Conservation (phyloP, 495 filamentous ascomycete species). For the Pseudotulostoma volvatum region DNA sequence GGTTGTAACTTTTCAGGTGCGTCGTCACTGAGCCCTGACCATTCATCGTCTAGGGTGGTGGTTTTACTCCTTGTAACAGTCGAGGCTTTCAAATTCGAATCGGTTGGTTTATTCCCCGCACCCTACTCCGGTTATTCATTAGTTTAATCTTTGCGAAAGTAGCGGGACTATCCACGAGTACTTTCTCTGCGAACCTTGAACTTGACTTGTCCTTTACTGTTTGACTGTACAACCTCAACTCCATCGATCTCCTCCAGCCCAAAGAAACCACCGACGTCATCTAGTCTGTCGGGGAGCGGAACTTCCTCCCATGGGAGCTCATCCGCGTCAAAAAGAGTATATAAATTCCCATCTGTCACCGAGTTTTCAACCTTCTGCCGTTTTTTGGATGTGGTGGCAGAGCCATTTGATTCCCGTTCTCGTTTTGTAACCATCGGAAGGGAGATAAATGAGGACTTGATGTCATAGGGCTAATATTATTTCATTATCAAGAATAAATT, state of each 20-base stretch:
- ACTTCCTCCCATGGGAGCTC: slow-evolving; percentile 71
- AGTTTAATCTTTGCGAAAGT: too few relatives aligned
- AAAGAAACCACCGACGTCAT: slow-evolving; percentile 89
- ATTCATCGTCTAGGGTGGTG: slow-evolving; percentile 31
- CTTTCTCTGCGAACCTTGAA: slow-evolving; percentile 28
- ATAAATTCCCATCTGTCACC: slow-evolving; percentile 6
- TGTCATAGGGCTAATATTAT: too few relatives aligned
- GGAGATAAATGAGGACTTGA: too few relatives aligned
- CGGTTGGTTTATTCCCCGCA: slow-evolving; percentile 20
- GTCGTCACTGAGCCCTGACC: slow-evolving; percentile 36
- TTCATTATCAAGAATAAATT: too few relatives aligned
- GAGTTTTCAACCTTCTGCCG: slow-evolving; percentile 30
- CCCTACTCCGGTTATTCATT: slow-evolving; percentile 13
- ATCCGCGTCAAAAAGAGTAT: slow-evolving; percentile 33
- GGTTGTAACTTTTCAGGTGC: slow-evolving; percentile 15
- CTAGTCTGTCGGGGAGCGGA: slow-evolving; percentile 65
- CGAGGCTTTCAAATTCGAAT: slow-evolving; percentile 19
- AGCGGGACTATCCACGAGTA: too few relatives aligned
- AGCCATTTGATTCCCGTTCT: slow-evolving; percentile 28
- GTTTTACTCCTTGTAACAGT: slow-evolving; percentile 6
- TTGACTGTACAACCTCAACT: slow-evolving; percentile 52
- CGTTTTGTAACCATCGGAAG: slow-evolving; percentile 28
- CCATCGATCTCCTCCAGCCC: slow-evolving; percentile 86
- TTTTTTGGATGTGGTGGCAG: slow-evolving; percentile 26
- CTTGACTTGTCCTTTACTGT: slow-evolving; percentile 19